Percentiles rank a stretch among this genome's conserved stretches.
phyloP scores from a whole-genome alignment of 1,284 basidiomycete genomes.

The Jaminaea rosea region DNA sequence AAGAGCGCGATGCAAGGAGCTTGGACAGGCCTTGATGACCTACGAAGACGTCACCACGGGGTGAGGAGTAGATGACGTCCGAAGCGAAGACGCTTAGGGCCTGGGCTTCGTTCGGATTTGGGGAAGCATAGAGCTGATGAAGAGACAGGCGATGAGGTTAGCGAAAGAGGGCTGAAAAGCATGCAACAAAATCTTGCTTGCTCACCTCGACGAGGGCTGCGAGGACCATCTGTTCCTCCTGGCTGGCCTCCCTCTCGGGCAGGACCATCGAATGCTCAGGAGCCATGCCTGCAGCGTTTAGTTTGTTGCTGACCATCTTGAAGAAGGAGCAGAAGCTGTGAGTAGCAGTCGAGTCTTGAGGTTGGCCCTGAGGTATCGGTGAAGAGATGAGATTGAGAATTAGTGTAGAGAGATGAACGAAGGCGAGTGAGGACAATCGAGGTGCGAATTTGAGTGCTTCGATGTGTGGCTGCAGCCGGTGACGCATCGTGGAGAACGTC shows the following conservation, averaged over 20 bases:
- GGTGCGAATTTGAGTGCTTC: too few relatives aligned
- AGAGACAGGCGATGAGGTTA: neutral
- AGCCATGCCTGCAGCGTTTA: slow-evolving; percentile 44
- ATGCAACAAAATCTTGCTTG: neutral
- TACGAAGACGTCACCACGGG: slow-evolving; percentile 37
- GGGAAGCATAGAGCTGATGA: slow-evolving; percentile 26
- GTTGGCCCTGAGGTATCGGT: too few relatives aligned
- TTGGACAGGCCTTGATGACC: slow-evolving; percentile 24
- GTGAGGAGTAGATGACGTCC: slow-evolving; percentile 37
- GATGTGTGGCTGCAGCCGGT: too few relatives aligned
- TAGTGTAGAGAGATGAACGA: too few relatives aligned
- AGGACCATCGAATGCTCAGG: slow-evolving; percentile 43
- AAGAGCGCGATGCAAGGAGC: slow-evolving; percentile 11
- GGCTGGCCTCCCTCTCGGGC: slow-evolving; percentile 31
- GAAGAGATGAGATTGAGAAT: too few relatives aligned
- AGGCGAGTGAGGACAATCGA: too few relatives aligned
- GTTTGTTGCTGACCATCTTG: too few relatives aligned
- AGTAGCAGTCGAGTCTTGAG: too few relatives aligned
- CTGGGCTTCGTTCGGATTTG: slow-evolving; percentile 8
- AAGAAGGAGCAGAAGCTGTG: too few relatives aligned
- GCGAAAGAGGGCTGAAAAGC: neutral
- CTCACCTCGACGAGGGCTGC: slow-evolving; percentile 25
- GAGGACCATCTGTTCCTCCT: slow-evolving; percentile 29
- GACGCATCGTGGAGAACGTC: too few relatives aligned
- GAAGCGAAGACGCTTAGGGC: slow-evolving; percentile 25